Percentiles rank a stretch among this genome's conserved stretches.
Evolutionary conservation across 176 grass and related monocot genomes (phyloP).

Genomic region (Luzula sylvatica): DNA sequence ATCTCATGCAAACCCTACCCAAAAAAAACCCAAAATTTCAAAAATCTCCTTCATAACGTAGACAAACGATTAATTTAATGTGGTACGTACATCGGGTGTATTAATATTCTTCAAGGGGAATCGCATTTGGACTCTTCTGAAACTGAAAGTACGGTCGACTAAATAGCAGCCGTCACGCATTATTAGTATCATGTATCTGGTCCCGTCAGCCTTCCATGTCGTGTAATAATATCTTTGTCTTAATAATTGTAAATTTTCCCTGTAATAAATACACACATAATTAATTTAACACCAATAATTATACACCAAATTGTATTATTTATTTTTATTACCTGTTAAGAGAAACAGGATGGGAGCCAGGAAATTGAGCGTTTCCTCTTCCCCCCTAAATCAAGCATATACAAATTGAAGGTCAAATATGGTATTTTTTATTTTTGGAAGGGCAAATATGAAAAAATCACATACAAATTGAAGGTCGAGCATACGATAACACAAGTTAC

Average conservation of each 20-base stretch:
- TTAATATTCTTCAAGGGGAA: constrained; percentile 69
- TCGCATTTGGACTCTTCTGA: constrained; percentile 95
- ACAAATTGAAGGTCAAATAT: not conserved
- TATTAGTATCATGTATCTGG: constrained; percentile 99
- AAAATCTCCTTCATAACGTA: too few species aligned
- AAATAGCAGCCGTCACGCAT: constrained; percentile 71
- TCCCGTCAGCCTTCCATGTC: constrained; percentile 99
- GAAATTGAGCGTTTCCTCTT: constrained; percentile 76
- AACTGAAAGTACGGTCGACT: constrained; percentile 84
- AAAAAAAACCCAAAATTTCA: constrained; percentile 5
- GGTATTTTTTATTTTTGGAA: too few species aligned
- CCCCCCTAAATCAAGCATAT: constrained; percentile 36
- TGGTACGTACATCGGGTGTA: constrained; percentile 77
- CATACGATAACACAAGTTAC: constrained; percentile 60
- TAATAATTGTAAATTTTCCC: constrained; percentile 88
- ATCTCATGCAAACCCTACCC: constrained; percentile 62
- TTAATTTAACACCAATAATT: not conserved
- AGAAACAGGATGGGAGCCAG: constrained; percentile 97
- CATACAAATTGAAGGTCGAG: constrained; percentile 70
- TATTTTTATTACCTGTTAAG: constrained; percentile 91
- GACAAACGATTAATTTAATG: too few species aligned
- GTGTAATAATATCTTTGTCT: constrained; percentile 99
- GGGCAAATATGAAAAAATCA: constrained; percentile 17
- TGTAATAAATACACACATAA: constrained; percentile 22
- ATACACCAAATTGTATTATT: too few species aligned